Evolutionary conservation across 139 green algal species (phyloP).

Genomic region (Monoraphidium neglectum): DNA sequence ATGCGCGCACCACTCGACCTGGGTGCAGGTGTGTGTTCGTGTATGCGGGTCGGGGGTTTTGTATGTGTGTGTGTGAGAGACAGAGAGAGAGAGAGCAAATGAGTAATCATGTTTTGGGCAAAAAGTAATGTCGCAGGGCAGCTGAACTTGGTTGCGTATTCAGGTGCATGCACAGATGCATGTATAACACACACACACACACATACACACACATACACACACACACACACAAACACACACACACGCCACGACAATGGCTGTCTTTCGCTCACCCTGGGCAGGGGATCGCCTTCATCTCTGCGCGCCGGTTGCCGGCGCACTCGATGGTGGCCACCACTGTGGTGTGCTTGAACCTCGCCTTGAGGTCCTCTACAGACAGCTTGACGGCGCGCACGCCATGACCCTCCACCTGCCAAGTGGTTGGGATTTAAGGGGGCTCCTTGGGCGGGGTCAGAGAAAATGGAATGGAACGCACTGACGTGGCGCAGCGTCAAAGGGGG

Average conservation of each 20-base stretch:
- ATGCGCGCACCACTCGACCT: conserved; percentile 38
- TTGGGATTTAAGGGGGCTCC: no score
- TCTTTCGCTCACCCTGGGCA: conserved; percentile 29
- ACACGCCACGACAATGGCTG: conserved; percentile 23
- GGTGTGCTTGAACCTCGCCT: conserved; percentile 75
- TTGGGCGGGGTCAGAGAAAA: no score
- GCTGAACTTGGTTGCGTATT: conserved; percentile 31
- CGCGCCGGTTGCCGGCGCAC: conserved; percentile 86
- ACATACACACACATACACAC: conserved; percentile 4
- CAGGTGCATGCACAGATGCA: conserved; percentile 20
- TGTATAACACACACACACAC: no score
- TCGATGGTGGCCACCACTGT: conserved; percentile 76
- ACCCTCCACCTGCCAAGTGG: conserved; percentile 41
- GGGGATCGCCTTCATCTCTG: conserved; percentile 61
- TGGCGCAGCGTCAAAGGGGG: no score
- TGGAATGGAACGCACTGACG: no score
- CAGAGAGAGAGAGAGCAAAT: no score
- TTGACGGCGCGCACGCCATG: conserved; percentile 60
- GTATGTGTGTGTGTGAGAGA: no score
- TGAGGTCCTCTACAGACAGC: conserved; percentile 74
- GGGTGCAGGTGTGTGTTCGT: no score
- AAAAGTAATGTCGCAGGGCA: no score
- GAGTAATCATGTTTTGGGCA: no score
- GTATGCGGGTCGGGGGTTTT: no score
- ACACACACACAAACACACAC: no score